phyloP scores from a whole-genome alignment of 2,329 filamentous ascomycete species.

The Pseudogymnoascus pannorum region DNA sequence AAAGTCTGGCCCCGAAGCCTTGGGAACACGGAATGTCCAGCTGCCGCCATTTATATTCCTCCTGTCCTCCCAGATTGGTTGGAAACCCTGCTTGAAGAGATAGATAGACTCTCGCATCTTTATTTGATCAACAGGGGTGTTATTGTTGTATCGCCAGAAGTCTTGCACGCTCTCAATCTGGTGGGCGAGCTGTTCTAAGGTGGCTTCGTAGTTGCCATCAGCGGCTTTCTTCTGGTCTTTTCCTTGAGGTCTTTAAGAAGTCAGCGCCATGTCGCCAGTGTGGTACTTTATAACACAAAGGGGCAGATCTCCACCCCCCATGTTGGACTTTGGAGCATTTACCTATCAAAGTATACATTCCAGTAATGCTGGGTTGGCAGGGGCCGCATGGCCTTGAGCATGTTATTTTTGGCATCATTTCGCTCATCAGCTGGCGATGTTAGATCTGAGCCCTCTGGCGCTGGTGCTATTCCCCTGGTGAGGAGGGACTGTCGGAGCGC shows the following conservation, averaged over 20 bases:
- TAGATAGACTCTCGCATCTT: constrained; percentile 72
- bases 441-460: constrained; percentile 53
- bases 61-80: constrained; percentile 76
- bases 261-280: not conserved
- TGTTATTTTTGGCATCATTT: constrained; percentile 76
- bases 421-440: constrained; percentile 65
- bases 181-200: constrained; percentile 53
- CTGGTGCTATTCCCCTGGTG: constrained; percentile 55
- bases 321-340: constrained; percentile 18
- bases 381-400: constrained; percentile 65
- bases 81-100: constrained; percentile 71
- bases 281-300: not conserved
- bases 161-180: constrained; percentile 76
- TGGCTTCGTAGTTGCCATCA: constrained; percentile 27
- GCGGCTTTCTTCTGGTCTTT: constrained; percentile 31
- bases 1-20: constrained; percentile 62
- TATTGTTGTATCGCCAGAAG: constrained; percentile 78
- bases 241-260: constrained; percentile 22
- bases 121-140: constrained; percentile 68
- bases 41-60: constrained; percentile 79
- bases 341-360: constrained; percentile 63
- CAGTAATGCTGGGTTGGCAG: constrained; percentile 76
- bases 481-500: constrained; percentile 50
- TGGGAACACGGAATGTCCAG: constrained; percentile 88
- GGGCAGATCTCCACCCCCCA: not conserved